These are phyloP conservation scores for Thozetella sp. DNA, from an alignment of 495 filamentous ascomycete genomes.

Conservation along the genomic window DNA sequence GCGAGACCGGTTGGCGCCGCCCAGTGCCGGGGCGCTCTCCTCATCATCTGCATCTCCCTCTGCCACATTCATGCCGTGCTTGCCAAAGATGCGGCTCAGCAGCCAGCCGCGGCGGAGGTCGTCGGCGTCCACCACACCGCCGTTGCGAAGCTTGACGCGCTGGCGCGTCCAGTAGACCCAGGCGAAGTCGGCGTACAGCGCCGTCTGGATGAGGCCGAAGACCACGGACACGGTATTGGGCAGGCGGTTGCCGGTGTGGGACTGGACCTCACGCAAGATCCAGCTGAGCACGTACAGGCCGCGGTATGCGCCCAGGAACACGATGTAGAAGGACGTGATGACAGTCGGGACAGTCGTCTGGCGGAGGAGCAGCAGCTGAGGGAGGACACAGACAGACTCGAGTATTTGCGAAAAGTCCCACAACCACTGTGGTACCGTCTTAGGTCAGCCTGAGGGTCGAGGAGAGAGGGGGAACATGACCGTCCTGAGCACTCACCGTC, in stretches of 20 bases:
- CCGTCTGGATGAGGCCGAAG: conserved; percentile 89
- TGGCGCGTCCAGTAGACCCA: conserved; percentile 97
- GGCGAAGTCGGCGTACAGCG: conserved; percentile 90
- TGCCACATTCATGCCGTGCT: conserved; percentile 36
- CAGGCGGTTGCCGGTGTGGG: conserved; percentile 50
- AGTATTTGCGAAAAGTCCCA: conserved; percentile 90
- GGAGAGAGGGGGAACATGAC: not conserved
- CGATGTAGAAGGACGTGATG: conserved; percentile 92
- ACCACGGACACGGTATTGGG: conserved; percentile 75
- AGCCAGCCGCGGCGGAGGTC: conserved; percentile 86
- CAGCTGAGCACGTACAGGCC: conserved; percentile 91
- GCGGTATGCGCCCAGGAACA: conserved; percentile 87
- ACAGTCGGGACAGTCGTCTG: conserved; percentile 96
- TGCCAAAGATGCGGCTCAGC: conserved; percentile 52
- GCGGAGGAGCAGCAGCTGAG: conserved; percentile 87
- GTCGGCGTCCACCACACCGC: conserved; percentile 91
- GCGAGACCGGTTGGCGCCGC: conserved; percentile 20
- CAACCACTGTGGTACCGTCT: conserved; percentile 51
- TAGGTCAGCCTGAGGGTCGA: conserved; percentile 1
- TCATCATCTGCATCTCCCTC: conserved; percentile 40
- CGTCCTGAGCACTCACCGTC: conserved; percentile 56
- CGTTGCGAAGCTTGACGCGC: conserved; percentile 88
- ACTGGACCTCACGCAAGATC: conserved; percentile 72
- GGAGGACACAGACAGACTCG: conserved; percentile 87
- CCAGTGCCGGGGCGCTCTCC: conserved; percentile 48